Conservation (phyloP, 768 basidiomycete species). For the Phaffia australis region DNA sequence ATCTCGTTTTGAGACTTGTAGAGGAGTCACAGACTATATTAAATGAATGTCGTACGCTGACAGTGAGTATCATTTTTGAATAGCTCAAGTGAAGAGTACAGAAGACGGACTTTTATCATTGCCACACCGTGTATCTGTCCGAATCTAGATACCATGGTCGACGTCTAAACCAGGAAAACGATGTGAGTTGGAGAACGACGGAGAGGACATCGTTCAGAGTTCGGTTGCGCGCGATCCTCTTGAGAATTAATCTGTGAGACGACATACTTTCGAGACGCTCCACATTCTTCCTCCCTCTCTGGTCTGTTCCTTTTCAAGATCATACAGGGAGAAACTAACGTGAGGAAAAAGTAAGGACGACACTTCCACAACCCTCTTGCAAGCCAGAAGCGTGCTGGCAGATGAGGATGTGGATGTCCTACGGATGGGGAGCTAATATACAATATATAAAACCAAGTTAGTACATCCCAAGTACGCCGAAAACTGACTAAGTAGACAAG, state of each 20-base stretch:
- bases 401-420: slow-evolving; percentile 57
- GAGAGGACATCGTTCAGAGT: not conserved
- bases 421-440: slow-evolving; percentile 64
- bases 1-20: slow-evolving; percentile 46
- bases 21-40: not conserved
- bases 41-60: not conserved
- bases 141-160: slow-evolving; percentile 57
- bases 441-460: too few relatives aligned
- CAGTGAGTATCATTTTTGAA: not conserved
- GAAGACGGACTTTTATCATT: slow-evolving; percentile 51
- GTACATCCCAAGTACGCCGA: too few relatives aligned
- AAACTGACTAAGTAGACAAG: not conserved
- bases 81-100: not conserved
- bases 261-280: slow-evolving; percentile 10
- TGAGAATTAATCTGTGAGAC: not conserved
- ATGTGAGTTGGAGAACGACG: too few relatives aligned
- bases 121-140: slow-evolving; percentile 62
- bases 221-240: not conserved
- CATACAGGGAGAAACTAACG: slow-evolving; percentile 59
- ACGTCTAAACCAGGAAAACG: slow-evolving; percentile 43
- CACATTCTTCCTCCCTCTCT: slow-evolving; percentile 8
- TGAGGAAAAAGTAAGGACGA: slow-evolving; percentile 62
- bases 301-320: slow-evolving; percentile 38
- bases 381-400: slow-evolving; percentile 51
- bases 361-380: slow-evolving; percentile 61